phyloP scores from a whole-genome alignment of 2,329 filamentous ascomycete genomes.

The Remersonia thermophila region DNA sequence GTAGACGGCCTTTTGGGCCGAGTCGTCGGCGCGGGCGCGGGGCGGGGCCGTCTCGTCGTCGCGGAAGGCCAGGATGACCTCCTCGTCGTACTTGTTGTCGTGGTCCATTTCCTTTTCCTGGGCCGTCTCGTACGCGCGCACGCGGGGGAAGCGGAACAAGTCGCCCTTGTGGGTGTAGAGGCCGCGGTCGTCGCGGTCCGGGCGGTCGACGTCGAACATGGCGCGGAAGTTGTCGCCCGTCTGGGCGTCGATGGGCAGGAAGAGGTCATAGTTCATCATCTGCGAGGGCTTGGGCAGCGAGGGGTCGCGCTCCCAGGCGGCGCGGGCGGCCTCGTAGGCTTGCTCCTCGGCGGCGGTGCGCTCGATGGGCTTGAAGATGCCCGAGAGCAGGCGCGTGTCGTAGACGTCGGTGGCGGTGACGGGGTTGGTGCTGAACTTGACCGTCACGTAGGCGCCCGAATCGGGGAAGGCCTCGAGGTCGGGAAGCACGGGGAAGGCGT shows the following conservation, averaged over 20 bases:
- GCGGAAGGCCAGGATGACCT: conserved; percentile 48
- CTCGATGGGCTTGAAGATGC: conserved; percentile 49
- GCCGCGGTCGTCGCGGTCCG: conserved; percentile 38
- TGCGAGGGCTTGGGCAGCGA: conserved; percentile 42
- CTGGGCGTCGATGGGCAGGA: conserved; percentile 38
- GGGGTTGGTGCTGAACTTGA: conserved; percentile 57
- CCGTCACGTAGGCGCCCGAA: conserved; percentile 54
- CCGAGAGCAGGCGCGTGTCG: conserved; percentile 48
- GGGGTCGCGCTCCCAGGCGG: conserved; percentile 45
- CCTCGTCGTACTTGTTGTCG: conserved; percentile 49
- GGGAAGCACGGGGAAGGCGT: conserved; percentile 49
- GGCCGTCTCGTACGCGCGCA: conserved; percentile 53
- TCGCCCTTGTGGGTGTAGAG: conserved; percentile 40
- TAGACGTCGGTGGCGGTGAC: conserved; percentile 41
- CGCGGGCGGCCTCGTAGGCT: conserved; percentile 36
- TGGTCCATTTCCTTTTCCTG: conserved; percentile 45
- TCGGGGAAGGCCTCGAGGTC: conserved; percentile 59
- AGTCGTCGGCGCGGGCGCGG: conserved; percentile 26
- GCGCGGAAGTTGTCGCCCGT: conserved; percentile 44
- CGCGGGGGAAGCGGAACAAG: conserved; percentile 48
- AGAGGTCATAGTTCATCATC: conserved; percentile 55
- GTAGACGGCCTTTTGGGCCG: conserved; percentile 45
- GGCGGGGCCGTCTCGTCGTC: conserved; percentile 30
- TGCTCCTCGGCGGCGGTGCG: conserved; percentile 41
- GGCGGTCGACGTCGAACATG: conserved; percentile 47